Evolutionary conservation across 257 asterid species (phyloP).

Genomic region (Salvia splendens): DNA sequence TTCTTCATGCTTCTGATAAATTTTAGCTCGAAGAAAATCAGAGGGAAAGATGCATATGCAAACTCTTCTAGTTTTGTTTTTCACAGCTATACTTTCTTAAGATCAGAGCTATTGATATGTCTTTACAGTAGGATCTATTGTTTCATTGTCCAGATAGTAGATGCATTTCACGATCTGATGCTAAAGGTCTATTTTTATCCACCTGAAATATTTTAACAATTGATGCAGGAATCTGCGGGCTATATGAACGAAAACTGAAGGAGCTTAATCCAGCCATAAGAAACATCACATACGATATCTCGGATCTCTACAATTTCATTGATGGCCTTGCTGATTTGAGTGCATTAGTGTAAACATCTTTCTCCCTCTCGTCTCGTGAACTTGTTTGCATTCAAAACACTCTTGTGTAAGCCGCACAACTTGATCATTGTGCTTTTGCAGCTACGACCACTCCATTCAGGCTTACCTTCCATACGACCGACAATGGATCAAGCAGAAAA

Average conservation of each 20-base stretch:
- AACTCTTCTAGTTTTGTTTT: neutral
- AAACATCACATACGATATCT: constrained; percentile 79
- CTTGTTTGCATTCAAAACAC: no score
- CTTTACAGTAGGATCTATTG: neutral
- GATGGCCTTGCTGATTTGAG: constrained; percentile 92
- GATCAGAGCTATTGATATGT: neutral
- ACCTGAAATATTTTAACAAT: neutral
- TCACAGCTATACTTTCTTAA: neutral
- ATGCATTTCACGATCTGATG: neutral
- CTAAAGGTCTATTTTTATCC: neutral
- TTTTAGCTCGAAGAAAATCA: neutral
- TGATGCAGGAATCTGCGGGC: constrained; percentile 81
- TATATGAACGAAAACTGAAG: constrained; percentile 83
- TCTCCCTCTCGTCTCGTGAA: neutral
- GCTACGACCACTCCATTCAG: constrained; percentile 85
- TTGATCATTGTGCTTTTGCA: constrained; percentile 39
- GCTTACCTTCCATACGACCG: constrained; percentile 90
- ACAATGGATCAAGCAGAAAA: constrained; percentile 81
- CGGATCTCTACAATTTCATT: constrained; percentile 84
- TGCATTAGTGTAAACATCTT: constrained; percentile 68
- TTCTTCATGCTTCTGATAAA: neutral
- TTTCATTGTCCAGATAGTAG: neutral
- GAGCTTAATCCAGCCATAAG: constrained; percentile 77
- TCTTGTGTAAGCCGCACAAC: no score
- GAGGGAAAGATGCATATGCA: neutral